A percentile compares a stretch with the other conserved stretches of the same genome.
Conservation (phyloP, 805 yeast species). For the Candida insectalens region DNA sequence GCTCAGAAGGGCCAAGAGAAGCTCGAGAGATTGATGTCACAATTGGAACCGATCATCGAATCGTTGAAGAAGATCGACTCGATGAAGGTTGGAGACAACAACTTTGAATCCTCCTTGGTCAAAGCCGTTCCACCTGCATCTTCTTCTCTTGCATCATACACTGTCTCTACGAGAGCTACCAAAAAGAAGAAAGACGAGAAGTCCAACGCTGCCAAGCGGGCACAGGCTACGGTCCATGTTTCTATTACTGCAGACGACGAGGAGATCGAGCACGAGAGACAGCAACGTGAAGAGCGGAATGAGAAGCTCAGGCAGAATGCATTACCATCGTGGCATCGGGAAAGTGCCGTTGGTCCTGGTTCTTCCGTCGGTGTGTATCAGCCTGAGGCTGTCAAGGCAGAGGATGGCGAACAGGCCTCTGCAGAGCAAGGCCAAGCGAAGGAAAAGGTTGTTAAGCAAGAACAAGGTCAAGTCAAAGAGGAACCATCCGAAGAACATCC, state of each 20-base stretch:
- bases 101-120: slow-evolving; percentile 77
- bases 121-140: slow-evolving; percentile 81
- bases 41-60: slow-evolving; percentile 79
- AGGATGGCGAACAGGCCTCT: slow-evolving; percentile 5
- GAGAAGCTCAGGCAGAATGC: slow-evolving; percentile 82
- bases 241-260: slow-evolving; percentile 85
- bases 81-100: slow-evolving; percentile 71
- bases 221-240: slow-evolving; percentile 84
- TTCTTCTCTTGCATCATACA: slow-evolving; percentile 56
- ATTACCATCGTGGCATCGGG: slow-evolving; percentile 92
- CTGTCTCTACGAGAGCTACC: slow-evolving; percentile 38
- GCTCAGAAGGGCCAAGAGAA: slow-evolving; percentile 74
- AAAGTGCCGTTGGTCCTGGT: slow-evolving; percentile 75
- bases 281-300: slow-evolving; percentile 57
- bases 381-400: slow-evolving; percentile 10
- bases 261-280: slow-evolving; percentile 49
- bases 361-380: slow-evolving; percentile 37
- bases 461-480: too few relatives aligned
- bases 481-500: neutral
- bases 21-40: slow-evolving; percentile 77
- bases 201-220: slow-evolving; percentile 28
- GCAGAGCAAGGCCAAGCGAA: slow-evolving; percentile 4
- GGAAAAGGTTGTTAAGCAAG: slow-evolving; percentile 1
- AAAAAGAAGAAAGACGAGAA: slow-evolving; percentile 12
- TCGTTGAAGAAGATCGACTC: slow-evolving; percentile 78